Evolutionary conservation across 495 filamentous ascomycete species (phyloP), one percentile per base, ranked within the genome.

Genomic region (Lichina pygmaea): DNA sequence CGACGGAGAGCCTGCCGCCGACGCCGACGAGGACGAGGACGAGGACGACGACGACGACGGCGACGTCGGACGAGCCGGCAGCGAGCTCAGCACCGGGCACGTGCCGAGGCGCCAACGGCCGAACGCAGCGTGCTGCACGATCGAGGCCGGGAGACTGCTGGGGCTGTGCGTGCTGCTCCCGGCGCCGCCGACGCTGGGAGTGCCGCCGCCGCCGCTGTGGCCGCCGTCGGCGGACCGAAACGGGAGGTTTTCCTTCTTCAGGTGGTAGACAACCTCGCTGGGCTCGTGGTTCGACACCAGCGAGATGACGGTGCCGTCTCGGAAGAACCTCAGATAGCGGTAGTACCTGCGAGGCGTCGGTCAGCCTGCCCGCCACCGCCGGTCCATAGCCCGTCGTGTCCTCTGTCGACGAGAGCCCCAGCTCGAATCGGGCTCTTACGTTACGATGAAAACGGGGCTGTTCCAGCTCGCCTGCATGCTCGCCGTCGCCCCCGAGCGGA

Each of bases 281-380:
- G 89, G 89, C 58, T 93, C 81, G 31, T 70, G 62, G 0, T 81
- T 89, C 1, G 77, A 78, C 6, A 84, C 64, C 8, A 97, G 63
- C 39, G 71, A 79, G 32, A 94, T 71, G 43, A 69, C 73, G 0
- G 78, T 75, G 24, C 89, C 89, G 59, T 94, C 79, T 16, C 83
- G 78, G 63, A 91, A 93, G 60, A 95, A 89, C 10, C 89, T 78
- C 0, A 97, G 66, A 57, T 95, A 97, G 36, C 89, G 81, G 63
- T 89, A 95, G 60, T 95, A 97, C 24, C 24, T 24, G 24, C 24
- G 24, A 1, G 24, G 24, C 24, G 24, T 24, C 24, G 2, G 24
- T 24, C 24, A 24, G 24, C 24, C 24, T 24, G 24, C 24, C 24
- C 4, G 24, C 24, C 24, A 24, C 24, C 24, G n/a, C 24, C 24